Conservation (phyloP, 176 grass and related monocot genomes). For the Raddia guianensis region DNA sequence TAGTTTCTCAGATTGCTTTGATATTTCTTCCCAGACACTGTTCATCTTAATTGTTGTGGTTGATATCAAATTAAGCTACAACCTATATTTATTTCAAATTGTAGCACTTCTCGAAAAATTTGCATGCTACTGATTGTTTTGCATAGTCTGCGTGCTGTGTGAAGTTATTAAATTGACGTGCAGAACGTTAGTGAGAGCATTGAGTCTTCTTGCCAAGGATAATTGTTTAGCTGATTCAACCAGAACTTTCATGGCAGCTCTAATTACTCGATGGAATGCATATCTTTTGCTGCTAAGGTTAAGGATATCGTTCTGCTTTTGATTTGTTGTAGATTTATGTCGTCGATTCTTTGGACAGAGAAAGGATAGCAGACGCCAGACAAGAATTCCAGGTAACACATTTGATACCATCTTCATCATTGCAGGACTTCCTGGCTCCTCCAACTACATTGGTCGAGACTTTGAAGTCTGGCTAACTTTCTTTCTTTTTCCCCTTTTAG, state of each 20-base stretch:
- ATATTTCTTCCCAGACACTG: background rate
- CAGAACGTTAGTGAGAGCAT: background rate
- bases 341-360: constrained; percentile 95
- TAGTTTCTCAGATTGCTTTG: constrained; percentile 18
- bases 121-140: background rate
- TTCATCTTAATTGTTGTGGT: background rate
- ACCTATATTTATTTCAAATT: background rate
- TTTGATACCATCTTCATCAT: background rate
- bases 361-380: constrained; percentile 75
- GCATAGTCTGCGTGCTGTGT: background rate
- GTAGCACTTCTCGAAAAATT: background rate
- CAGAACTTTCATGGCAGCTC: background rate
- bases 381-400: constrained; percentile 87
- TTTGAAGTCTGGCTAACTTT: constrained; percentile 17
- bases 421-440: background rate
- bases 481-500: constrained; percentile 40
- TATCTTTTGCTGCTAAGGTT: constrained; percentile 13
- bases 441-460: background rate
- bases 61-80: background rate
- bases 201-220: constrained; percentile 27
- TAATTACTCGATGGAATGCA: background rate
- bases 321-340: constrained; percentile 78
- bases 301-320: constrained; percentile 36
- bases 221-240: background rate
- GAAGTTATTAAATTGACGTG: background rate